Conservation (phyloP, 164 flowering plant genomes). For the Vitis riparia region DNA sequence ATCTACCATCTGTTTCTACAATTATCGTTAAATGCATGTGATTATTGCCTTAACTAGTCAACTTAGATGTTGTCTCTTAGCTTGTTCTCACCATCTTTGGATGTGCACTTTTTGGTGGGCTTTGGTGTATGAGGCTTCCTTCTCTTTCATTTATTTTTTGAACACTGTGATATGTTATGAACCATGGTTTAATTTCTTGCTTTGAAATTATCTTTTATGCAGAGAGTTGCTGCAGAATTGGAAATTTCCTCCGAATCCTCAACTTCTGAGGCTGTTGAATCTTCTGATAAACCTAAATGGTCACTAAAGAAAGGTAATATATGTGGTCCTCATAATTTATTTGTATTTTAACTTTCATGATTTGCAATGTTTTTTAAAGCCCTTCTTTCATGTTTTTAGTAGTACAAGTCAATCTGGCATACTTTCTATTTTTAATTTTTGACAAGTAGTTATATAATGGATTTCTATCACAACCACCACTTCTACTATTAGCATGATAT, state of each 20-base stretch:
- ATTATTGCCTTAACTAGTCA: no score
- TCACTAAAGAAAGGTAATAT: slow-evolving; percentile 71
- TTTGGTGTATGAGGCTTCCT: no score
- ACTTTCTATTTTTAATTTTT: no score
- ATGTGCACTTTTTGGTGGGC: no score
- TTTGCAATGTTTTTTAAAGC: not conserved
- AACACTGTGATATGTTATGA: not conserved
- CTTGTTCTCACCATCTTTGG: no score
- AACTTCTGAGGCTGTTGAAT: slow-evolving; percentile 42
- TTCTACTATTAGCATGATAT: no score
- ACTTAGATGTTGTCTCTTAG: no score
- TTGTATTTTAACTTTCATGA: not conserved
- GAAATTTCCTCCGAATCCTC: slow-evolving; percentile 52
- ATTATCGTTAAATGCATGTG: no score
- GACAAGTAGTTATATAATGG: no score
- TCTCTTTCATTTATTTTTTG: not conserved
- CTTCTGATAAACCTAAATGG: slow-evolving; percentile 43
- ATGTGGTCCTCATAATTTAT: not conserved
- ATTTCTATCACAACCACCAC: no score
- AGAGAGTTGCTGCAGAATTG: slow-evolving; percentile 67
- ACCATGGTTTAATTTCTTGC: slow-evolving; percentile 8
- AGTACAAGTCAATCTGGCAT: no score
- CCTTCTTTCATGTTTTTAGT: not conserved
- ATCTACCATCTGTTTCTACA: no score
- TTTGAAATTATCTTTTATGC: slow-evolving; percentile 15